phyloP scores from a whole-genome alignment of 805 yeast genomes.

The Kregervanrija fluxuum region DNA sequence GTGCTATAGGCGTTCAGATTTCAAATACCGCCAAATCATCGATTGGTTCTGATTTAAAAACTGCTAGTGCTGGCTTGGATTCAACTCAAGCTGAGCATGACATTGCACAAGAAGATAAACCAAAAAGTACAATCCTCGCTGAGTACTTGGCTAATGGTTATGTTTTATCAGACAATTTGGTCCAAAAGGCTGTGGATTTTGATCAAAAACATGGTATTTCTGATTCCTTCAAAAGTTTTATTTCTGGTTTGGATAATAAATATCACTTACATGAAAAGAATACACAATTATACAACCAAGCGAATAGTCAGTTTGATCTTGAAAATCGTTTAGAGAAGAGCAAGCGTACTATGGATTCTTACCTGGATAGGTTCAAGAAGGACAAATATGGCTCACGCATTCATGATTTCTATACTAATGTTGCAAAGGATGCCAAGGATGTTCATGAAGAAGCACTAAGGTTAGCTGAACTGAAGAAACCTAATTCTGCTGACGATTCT shows the following conservation, averaged over 20 bases:
- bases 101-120: constrained; percentile 68
- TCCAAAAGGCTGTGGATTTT: constrained; percentile 52
- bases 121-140: constrained; percentile 67
- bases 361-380: constrained; percentile 39
- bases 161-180: constrained; percentile 51
- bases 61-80: constrained; percentile 10
- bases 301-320: constrained; percentile 36
- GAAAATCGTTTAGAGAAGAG: constrained; percentile 32
- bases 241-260: constrained; percentile 48
- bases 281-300: constrained; percentile 22
- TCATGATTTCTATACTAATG: constrained; percentile 50
- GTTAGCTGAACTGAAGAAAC: constrained; percentile 52
- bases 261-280: constrained; percentile 54
- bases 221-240: constrained; percentile 47
- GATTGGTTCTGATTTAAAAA: constrained; percentile 7
- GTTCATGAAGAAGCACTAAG: constrained; percentile 72
- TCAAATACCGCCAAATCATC: constrained; percentile 12
- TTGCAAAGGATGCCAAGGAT: constrained; percentile 48
- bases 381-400: constrained; percentile 51
- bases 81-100: constrained; percentile 28
- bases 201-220: constrained; percentile 62
- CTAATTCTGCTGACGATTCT: constrained; percentile 4
- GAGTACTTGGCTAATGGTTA: constrained; percentile 74
- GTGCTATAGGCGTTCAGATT: constrained; percentile 38
- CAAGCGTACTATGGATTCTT: constrained; percentile 32